Evolutionary conservation across 108 stramenopile species (phyloP).

Genomic region (Cyclotella choctawhatcheeana): DNA sequence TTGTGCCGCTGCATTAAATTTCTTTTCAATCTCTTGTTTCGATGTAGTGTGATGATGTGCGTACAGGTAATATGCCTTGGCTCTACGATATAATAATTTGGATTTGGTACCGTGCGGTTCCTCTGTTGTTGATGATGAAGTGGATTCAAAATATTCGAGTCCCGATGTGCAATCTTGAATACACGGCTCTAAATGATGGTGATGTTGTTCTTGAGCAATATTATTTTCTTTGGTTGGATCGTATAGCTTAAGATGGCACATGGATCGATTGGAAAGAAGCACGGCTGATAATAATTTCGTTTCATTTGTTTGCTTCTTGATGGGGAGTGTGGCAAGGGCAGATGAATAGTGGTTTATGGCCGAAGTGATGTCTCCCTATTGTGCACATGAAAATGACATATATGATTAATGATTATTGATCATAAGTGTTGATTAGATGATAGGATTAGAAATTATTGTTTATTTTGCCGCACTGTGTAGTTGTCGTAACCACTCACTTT

Average conservation of each 20-base stretch:
- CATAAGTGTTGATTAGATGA: neutral
- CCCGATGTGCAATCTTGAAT: conserved; percentile 75
- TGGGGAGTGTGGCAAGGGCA: conserved; percentile 35
- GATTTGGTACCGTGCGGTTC: conserved; percentile 43
- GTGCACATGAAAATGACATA: neutral
- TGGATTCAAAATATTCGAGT: conserved; percentile 51
- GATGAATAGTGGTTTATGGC: neutral
- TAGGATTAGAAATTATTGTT: neutral
- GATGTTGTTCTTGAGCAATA: neutral
- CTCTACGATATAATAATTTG: conserved; percentile 81
- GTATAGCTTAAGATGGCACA: conserved; percentile 65
- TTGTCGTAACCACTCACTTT: conserved; percentile 58
- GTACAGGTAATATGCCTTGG: conserved; percentile 67
- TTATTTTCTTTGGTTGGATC: neutral
- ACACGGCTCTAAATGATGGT: conserved; percentile 47
- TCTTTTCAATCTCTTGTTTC: conserved; percentile 28
- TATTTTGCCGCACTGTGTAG: too few relatives aligned
- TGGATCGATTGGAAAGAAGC: conserved; percentile 79
- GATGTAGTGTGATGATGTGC: conserved; percentile 10
- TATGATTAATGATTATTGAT: too few relatives aligned
- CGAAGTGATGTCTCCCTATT: neutral
- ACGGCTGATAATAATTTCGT: conserved; percentile 35
- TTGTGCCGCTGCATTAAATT: conserved; percentile 72
- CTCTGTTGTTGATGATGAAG: conserved; percentile 18
- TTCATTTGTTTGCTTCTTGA: conserved; percentile 2